Base-by-base conservation (phyloP, 495 filamentous ascomycete species). In the Barbatosphaeria neglecta region DNA sequence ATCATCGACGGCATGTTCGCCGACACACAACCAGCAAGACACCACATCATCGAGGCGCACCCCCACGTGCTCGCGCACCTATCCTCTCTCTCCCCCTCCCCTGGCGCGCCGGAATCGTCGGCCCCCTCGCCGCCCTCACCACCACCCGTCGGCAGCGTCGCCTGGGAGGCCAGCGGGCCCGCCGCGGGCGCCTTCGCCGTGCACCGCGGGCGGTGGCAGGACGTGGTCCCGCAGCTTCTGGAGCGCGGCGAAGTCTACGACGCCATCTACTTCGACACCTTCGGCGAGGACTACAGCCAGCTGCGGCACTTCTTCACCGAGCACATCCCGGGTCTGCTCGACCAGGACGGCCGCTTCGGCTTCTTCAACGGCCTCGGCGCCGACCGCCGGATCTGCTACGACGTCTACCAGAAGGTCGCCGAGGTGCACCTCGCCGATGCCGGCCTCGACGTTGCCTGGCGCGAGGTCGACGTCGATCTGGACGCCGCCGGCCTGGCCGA, bases 331-430 rank as follows among this genome's bases (percentile, higher is more conserved):
- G 81, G 77, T 0, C 59, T 97, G 37, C 66, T 98, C 4, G 82
- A 84, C 57, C 66, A 74, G 40, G 63, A 80, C 15, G 86, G 90
- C 0, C 76, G 68, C 16, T 98, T 93, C 68, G 80, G 88, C 18
- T 97, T 95, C 69, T 98, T 97, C 63, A 92, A 97, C 60, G 92
- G 92, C 0, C 77, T 97, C 49, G 92, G 92, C 0, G 92, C 93
- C 5, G 92, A 98, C 69, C 72, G 90, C 22, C 78, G 84, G 57
- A 81, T 95, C 43, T 90, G 86, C 61, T 95, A 96, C 58, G 92
- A 97, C 71, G 89, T 97, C 3, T 97, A 98, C 61, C 82, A 80
- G 37, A 90, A 88, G 62, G 87, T 98, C 7, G 77, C 83, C 13
- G 92, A 97, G 67, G 80, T 95, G 72, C 90, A 98, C 68, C 61